A percentile compares a stretch with the other conserved stretches of the same genome.
phyloP scores from a whole-genome alignment of 176 grass and related monocot species.

The Phoenix dactylifera region DNA sequence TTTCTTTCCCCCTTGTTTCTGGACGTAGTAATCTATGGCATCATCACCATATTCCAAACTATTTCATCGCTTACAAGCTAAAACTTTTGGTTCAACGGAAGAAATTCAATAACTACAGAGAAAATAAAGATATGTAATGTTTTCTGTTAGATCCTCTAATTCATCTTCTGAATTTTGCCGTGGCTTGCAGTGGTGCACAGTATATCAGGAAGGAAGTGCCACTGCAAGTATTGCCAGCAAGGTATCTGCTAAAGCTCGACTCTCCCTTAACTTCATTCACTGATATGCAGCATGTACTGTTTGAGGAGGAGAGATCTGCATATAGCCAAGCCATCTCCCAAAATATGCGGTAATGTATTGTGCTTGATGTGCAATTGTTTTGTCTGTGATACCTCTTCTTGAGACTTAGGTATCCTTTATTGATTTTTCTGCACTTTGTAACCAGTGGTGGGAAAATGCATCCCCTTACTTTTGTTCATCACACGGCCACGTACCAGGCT shows the following conservation, averaged over 20 bases:
- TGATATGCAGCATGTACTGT: constrained; percentile 77
- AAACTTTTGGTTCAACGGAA: too few relatives aligned
- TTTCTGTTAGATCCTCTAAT: too few relatives aligned
- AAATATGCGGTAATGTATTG: constrained; percentile 49
- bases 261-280: constrained; percentile 56
- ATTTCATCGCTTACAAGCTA: too few relatives aligned
- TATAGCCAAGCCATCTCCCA: constrained; percentile 94
- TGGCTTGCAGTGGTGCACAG: constrained; percentile 66
- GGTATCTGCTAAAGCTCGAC: constrained; percentile 68
- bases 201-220: constrained; percentile 81
- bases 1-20: too few relatives aligned
- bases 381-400: not conserved
- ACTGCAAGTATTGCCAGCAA: constrained; percentile 54
- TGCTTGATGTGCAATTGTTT: not conserved
- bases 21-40: too few relatives aligned
- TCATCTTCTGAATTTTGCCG: not conserved
- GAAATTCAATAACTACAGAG: too few relatives aligned
- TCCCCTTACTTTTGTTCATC: constrained; percentile 85
- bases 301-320: constrained; percentile 85
- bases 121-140: too few relatives aligned
- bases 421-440: constrained; percentile 1
- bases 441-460: constrained; percentile 83
- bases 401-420: not conserved
- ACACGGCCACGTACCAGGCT: constrained; percentile 79
- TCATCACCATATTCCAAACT: too few relatives aligned